Percentiles rank a stretch among this genome's conserved stretches.
These are phyloP conservation scores for Leccinum boreale DNA, from an alignment of 768 basidiomycete species.

Conservation along the genomic window DNA sequence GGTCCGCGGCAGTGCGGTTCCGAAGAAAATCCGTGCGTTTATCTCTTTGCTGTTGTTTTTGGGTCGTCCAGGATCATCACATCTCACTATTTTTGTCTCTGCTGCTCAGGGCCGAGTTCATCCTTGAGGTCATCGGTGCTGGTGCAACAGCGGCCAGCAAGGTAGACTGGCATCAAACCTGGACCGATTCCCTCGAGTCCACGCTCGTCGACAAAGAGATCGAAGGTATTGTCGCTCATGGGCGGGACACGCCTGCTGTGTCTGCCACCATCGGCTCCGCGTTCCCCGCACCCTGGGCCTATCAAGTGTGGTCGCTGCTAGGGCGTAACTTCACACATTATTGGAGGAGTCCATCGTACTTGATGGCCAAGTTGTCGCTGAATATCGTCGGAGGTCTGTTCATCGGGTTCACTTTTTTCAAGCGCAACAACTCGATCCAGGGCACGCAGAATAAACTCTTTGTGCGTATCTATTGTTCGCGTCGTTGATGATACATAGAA, in stretches of 20 bases:
- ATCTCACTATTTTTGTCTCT: conserved; percentile 10
- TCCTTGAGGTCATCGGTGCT: conserved; percentile 73
- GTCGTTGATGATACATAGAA: background rate
- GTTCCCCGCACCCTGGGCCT: conserved; percentile 52
- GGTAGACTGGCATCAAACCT: conserved; percentile 61
- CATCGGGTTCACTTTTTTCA: conserved; percentile 62
- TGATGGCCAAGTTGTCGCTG: conserved; percentile 55
- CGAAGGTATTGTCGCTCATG: conserved; percentile 46
- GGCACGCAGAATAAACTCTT: conserved; percentile 68
- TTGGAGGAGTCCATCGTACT: conserved; percentile 58
- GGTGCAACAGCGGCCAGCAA: conserved; percentile 57
- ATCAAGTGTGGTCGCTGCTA: conserved; percentile 45
- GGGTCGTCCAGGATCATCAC: conserved; percentile 47
- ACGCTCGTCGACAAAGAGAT: conserved; percentile 37
- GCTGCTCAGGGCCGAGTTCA: conserved; percentile 50
- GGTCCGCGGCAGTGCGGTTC: conserved; percentile 61
- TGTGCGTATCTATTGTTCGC: conserved; percentile 34
- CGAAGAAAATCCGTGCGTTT: conserved; percentile 60
- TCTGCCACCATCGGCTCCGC: conserved; percentile 37
- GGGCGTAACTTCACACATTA: conserved; percentile 44
- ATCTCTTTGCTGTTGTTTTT: conserved; percentile 29
- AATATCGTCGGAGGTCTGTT: conserved; percentile 55
- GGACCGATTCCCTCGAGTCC: conserved; percentile 50
- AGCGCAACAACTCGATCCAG: conserved; percentile 49
- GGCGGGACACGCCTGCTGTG: conserved; percentile 40